Base-by-base conservation (phyloP, 495 filamentous ascomycete species). In the Penicillium simplicissimum region DNA sequence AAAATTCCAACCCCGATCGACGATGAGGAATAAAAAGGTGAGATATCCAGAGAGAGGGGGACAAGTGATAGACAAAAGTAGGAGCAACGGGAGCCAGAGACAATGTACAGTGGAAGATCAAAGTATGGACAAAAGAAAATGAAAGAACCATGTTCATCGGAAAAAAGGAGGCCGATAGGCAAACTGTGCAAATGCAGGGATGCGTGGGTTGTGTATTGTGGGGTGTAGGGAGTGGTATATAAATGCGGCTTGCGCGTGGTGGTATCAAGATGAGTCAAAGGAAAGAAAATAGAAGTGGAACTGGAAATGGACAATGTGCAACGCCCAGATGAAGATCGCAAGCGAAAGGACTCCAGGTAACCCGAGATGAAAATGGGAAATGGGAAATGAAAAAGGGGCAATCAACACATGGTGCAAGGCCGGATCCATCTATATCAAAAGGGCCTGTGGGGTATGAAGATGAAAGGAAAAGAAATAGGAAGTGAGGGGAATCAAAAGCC, bases 391-490 rank as follows among this genome's bases (percentile, higher is more conserved):
- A 35, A 54, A 34, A 63, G 40, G 37, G 17, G 61, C 63, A 53
- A 64, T 59, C 57, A 61, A 58, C 63, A 66, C 66, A 71, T 61
- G 45, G 60, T 75, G 73, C 76, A 66, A 79, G 74, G 76, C 76
- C 74, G 64, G 63, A 67, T 70, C 67, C 66, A 74, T 77, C 75
- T 79, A 75, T 74, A 61, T 25, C 21, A 35, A 53, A 68, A 70
- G 61, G 69, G 72, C 76, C 70, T 77, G 63, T 71, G 74, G 71
- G 76, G 76, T 79, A 79, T 79, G 76, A 75, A 68, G 60, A 66
- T 6, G 55, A 56, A 43, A 14, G n/a, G 65, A 65, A 67, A 55
- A 67, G 57, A 33, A 56, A 66, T 58, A 60, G 60, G 53, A 48
- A 67, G 21, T 45, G 63, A 48, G 38, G 43, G 52, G 54, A 57